A percentile compares a stretch with the other conserved stretches of the same genome.
phyloP scores from a whole-genome alignment of 106 monocot species.

The Gastrodia elata region DNA sequence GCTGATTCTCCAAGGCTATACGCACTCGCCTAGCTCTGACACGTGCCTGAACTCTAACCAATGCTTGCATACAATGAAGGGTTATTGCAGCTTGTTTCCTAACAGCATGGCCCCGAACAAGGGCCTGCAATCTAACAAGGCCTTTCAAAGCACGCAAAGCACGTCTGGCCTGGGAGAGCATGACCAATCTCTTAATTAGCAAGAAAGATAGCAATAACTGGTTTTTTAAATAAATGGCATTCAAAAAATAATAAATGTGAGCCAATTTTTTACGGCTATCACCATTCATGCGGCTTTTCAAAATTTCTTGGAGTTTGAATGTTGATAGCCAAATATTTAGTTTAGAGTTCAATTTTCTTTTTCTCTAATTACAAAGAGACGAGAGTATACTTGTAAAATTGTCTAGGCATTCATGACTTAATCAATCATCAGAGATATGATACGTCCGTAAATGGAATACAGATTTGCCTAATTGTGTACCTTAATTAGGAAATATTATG shows the following conservation, averaged over 20 bases:
- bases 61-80: conserved; percentile 87
- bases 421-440: too few species aligned
- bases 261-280: background rate
- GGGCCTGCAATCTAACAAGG: conserved; percentile 87
- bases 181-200: background rate
- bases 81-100: conserved; percentile 93
- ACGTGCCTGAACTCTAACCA: conserved; percentile 90
- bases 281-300: background rate
- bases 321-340: background rate
- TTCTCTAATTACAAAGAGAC: too few species aligned
- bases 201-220: background rate
- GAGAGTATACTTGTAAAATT: too few species aligned
- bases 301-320: background rate
- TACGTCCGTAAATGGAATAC: too few species aligned
- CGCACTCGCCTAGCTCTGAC: conserved; percentile 89
- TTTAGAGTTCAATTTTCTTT: too few species aligned
- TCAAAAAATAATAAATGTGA: background rate
- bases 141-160: conserved; percentile 90
- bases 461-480: too few species aligned
- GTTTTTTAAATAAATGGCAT: background rate
- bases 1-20: conserved; percentile 65
- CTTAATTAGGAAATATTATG: too few species aligned
- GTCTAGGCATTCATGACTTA: too few species aligned
- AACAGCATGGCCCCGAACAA: conserved; percentile 91
- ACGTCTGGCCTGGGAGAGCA: conserved; percentile 62